Conservation (phyloP, 169 alveolate species). For the Plasmodium knowlesi region DNA sequence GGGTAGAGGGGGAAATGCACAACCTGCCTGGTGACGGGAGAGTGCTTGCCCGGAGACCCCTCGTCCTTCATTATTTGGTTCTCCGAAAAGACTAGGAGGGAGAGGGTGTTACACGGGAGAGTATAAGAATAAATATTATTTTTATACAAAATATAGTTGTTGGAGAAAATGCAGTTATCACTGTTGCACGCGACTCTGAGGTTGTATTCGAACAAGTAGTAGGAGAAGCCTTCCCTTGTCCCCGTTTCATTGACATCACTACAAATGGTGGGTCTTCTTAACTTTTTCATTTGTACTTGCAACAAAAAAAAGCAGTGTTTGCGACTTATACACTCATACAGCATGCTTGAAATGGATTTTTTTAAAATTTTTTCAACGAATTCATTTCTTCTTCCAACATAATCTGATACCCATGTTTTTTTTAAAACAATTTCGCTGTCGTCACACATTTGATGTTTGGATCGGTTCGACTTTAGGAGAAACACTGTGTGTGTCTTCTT, state of each 20-base stretch:
- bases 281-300: conserved; percentile 44
- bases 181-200: conserved; percentile 49
- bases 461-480: conserved; percentile 30
- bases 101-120: conserved; percentile 27
- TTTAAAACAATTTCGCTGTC: not conserved
- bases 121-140: conserved; percentile 53
- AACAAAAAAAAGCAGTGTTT: conserved; percentile 41
- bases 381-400: conserved; percentile 53
- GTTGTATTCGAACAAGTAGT: conserved; percentile 44
- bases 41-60: conserved; percentile 3
- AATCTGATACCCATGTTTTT: conserved; percentile 62
- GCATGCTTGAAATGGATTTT: conserved; percentile 36
- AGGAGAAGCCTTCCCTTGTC: conserved; percentile 4
- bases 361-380: conserved; percentile 56
- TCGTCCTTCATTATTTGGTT: conserved; percentile 31
- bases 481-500: conserved; percentile 43
- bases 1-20: conserved; percentile 67
- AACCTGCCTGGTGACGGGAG: conserved; percentile 12
- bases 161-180: conserved; percentile 56
- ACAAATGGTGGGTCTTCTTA: conserved; percentile 37
- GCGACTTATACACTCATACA: conserved; percentile 65
- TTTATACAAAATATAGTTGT: conserved; percentile 40
- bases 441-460: not conserved
- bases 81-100: conserved; percentile 59
- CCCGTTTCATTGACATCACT: conserved; percentile 1